phyloP scores from a whole-genome alignment of 176 grass and related monocot species.

The Rhynchospora breviuscula region DNA sequence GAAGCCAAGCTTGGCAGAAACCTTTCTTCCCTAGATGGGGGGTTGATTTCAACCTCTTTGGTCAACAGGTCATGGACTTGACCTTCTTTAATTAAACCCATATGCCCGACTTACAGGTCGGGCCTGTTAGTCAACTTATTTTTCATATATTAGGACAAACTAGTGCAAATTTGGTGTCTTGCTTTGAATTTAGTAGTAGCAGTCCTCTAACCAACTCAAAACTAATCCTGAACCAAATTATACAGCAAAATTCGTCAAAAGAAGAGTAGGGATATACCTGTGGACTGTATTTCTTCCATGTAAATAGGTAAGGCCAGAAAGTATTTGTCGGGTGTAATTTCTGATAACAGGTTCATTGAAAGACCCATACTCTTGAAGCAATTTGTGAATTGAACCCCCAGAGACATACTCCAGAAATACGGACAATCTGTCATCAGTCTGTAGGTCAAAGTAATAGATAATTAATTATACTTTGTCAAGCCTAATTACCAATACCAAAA shows the following conservation, averaged over 20 bases:
- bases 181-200: background rate
- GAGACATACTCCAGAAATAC: conserved; percentile 90
- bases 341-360: conserved; percentile 77
- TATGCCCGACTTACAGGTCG: background rate
- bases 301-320: conserved; percentile 84
- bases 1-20: background rate
- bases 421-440: conserved; percentile 75
- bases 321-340: conserved; percentile 86
- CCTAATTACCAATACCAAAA: background rate
- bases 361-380: conserved; percentile 89
- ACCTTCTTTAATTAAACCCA: background rate
- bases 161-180: background rate
- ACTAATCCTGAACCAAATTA: background rate
- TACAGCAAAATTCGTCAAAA: background rate
- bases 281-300: conserved; percentile 81
- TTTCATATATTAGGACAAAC: background rate
- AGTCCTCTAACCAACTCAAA: background rate
- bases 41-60: background rate
- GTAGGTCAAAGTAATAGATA: conserved; percentile 20
- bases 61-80: background rate
- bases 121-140: background rate
- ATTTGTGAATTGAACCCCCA: conserved; percentile 87
- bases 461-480: conserved; percentile 20
- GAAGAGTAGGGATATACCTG: conserved; percentile 43
- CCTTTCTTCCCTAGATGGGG: background rate